These are phyloP conservation scores for Penicillium lividum DNA, from an alignment of 495 filamentous ascomycete genomes.

Conservation along the genomic window DNA sequence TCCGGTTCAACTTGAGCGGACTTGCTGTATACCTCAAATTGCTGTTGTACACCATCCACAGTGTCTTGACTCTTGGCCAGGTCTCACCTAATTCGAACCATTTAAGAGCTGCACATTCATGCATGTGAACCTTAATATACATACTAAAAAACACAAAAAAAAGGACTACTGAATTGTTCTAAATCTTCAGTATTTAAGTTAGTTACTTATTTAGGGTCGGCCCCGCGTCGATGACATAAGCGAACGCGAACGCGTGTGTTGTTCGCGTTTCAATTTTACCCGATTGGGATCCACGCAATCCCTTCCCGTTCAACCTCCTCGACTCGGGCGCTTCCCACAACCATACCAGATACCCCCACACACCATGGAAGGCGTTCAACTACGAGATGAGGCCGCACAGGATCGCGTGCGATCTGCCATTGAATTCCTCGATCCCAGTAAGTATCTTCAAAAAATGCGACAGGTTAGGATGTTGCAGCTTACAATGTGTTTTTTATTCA, in stretches of 20 bases:
- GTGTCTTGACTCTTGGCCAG: no score
- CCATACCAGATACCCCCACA: conserved; percentile 14
- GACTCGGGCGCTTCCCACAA: conserved; percentile 17
- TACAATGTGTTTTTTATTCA: conserved; percentile 28
- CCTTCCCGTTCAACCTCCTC: conserved; percentile 16
- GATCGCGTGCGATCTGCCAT: conserved; percentile 78
- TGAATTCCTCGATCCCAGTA: conserved; percentile 87
- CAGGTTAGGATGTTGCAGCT: conserved; percentile 9
- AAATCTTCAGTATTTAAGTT: no score
- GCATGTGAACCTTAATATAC: no score
- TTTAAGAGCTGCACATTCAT: no score
- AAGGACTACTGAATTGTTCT: no score
- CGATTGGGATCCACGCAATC: conserved; percentile 27
- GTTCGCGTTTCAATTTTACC: conserved; percentile 43
- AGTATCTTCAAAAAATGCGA: conserved; percentile 23
- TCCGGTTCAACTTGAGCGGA: no score
- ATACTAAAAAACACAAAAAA: no score
- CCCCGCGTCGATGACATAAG: conserved; percentile 8
- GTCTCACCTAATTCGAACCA: no score
- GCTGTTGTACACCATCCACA: no score
- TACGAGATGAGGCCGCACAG: conserved; percentile 78
- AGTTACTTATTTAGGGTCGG: not conserved
- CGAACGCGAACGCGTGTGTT: conserved; percentile 24
- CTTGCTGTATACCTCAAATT: no score
- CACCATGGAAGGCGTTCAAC: conserved; percentile 69